Base-by-base conservation (phyloP, 148 eudicot genomes). In the Amaranthus cruentus region DNA sequence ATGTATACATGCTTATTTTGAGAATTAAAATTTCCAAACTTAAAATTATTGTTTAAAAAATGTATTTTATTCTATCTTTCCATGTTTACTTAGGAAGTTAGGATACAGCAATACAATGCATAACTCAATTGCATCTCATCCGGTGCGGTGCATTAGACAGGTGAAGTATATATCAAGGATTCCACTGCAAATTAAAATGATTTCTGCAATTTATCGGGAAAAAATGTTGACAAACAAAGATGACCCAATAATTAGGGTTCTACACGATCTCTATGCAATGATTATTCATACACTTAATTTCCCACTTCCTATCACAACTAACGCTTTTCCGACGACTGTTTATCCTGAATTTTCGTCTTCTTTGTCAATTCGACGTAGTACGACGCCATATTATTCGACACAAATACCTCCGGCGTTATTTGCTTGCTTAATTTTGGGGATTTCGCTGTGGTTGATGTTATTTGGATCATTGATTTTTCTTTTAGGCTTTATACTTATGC, bases 391-490 rank as follows among this genome's bases (percentile, higher is more conserved):
- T 47, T 49, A 11, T 7, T 10, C 76, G 74, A 14, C 57, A 12
- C 79, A 50, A 55, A 68, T 81, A 5, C 72, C 91, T 8, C 87
- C 88, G 68, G 80, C 80, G 48, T 78, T 79, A 42, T 86, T 91
- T 15, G 89, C 89, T 2, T 75, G 87, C 8, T 72, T 91, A 18
- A 83, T 89, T 13, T 73, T 88, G 9, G 88, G 90, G 50, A 83
- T 91, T 56, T 89, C 92, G 7, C n/a, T 91, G 43, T 78, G 90
- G 6, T 51, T 89, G 78, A 89, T 91, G 94, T 66, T 91, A 57
- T 84, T 83, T 42, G 94, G 97, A 43, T 85, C 83, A 14, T 75
- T 86, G 4, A 75, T 77, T 5, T 87, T 91, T 72, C 7, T 86
- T 12, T 86, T 91, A 12, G 94, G 97, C 42, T 72, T 91, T 3